Evolutionary conservation across 140 eudicot species (phyloP), one percentile per base, ranked within the genome.

Genomic region (Bidens hawaiensis): DNA sequence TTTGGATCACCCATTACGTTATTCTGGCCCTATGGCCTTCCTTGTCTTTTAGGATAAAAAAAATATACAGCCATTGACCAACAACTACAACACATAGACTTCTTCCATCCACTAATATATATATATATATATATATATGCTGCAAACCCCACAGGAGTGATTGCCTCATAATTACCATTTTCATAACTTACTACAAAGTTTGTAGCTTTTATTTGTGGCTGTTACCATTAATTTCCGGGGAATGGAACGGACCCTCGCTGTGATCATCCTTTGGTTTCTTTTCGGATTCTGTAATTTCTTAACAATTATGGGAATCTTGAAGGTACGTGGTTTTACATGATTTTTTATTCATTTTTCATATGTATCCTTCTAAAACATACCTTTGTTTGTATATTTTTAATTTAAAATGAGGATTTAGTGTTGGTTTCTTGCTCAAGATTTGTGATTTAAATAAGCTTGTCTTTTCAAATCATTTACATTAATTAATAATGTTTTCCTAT

Each of bases 291-390:
- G 46, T 64, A 60, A 38, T 40, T 56, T 83, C 7, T 60, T 60
- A 6, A 62, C 24, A 40, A 85, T 60, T 66, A 64, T 53, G 81
- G 76, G 28, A 88, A 88, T 78, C 78, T 62, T 25, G 90, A 84
- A 84, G 90, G 90, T 87, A 40, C 55, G 76, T 62, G 26, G 3
- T 24, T 12, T 15, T 15, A 43, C 59, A 28, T 43, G 40, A 22
- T 49, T 40, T 47, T 36, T 36, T 36, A 36, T 36, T 3, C 12
- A 10, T 30, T 30, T 30, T 36, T 36, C n/a, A n/a, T n/a, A 38
- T 17, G 18, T 46, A 46, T 51, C 34, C 19, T 51, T 51, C 34
- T 14, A 51, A 45, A 36, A 36, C 3, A 9, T 36, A 36, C n/a
- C 12, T 36, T 36, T 36, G 43, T 36, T 36, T 36, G 12, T n/a